Percentiles rank a stretch among this genome's conserved stretches.
Conservation (phyloP, 1,139 yeast genomes). For the Zygosaccharomyces pseudobailii region DNA sequence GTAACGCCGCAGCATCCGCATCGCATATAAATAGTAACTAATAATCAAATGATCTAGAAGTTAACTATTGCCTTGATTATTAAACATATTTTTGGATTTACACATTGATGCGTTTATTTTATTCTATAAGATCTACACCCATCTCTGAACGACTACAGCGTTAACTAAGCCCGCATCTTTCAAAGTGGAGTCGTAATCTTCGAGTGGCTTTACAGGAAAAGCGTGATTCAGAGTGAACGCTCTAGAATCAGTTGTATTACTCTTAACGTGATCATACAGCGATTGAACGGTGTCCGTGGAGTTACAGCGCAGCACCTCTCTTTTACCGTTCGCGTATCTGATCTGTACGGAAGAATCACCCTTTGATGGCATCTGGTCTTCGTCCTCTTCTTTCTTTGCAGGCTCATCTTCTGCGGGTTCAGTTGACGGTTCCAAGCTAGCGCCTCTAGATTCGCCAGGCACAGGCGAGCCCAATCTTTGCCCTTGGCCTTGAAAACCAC, state of each 20-base stretch:
- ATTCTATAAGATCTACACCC: conserved; percentile 37
- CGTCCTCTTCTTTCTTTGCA: conserved; percentile 16
- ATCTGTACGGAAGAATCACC: conserved; percentile 82
- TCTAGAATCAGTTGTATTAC: conserved; percentile 44
- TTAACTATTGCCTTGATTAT: not conserved
- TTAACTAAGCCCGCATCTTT: conserved; percentile 74
- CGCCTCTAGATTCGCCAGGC: conserved; percentile 54
- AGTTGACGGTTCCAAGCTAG: conserved; percentile 19
- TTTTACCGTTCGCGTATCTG: conserved; percentile 77
- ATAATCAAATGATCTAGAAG: not conserved
- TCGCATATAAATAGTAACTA: not conserved
- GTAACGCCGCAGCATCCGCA: not conserved
- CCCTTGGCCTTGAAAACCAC: conserved; percentile 82
- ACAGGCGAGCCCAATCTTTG: conserved; percentile 86
- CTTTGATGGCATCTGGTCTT: conserved; percentile 31
- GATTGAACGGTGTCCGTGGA: conserved; percentile 61
- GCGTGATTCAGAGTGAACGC: conserved; percentile 70
- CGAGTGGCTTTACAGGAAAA: conserved; percentile 76
- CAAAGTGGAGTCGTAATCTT: conserved; percentile 52
- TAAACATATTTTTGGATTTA: not conserved
- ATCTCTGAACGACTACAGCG: conserved; percentile 88
- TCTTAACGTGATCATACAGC: conserved; percentile 63
- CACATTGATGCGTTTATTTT: not conserved
- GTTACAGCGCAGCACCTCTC: conserved; percentile 60
- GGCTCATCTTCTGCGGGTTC: conserved; percentile 16